phyloP scores from a whole-genome alignment of 495 filamentous ascomycete species.

The Aspergillus bertholletiae region DNA sequence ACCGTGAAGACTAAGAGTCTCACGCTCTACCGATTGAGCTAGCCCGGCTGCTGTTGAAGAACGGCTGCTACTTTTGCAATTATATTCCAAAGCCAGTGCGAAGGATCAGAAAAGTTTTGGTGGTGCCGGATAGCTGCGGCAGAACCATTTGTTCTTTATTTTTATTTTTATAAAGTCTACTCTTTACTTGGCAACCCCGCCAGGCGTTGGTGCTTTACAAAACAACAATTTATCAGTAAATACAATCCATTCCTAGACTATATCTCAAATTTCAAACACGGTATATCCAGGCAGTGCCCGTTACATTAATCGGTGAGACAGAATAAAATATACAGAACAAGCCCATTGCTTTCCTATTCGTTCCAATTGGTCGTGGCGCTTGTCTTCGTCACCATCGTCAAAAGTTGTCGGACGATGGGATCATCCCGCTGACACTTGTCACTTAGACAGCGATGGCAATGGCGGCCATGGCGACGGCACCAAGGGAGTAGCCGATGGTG shows the following conservation, averaged over 20 bases:
- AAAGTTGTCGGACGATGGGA: background rate
- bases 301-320: background rate
- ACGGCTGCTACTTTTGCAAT: too few species aligned
- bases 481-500: slow-evolving; percentile 19
- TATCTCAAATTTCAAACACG: background rate
- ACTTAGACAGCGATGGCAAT: slow-evolving; percentile 28
- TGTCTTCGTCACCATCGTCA: slow-evolving; percentile 1
- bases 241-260: too few species aligned
- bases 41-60: slow-evolving; percentile 31
- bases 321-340: slow-evolving; percentile 10
- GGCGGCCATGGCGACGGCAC: slow-evolving; percentile 27
- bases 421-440: background rate
- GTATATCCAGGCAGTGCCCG: background rate
- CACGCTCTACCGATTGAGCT: slow-evolving; percentile 58
- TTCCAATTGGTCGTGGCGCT: slow-evolving; percentile 1
- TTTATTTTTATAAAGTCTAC: too few species aligned
- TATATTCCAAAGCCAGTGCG: too few species aligned
- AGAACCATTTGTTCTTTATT: too few species aligned
- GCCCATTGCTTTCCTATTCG: background rate
- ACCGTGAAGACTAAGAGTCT: slow-evolving; percentile 40
- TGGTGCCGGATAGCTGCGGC: too few species aligned
- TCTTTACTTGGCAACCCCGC: too few species aligned
- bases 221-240: too few species aligned
- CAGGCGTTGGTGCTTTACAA: too few species aligned
- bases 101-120: too few species aligned